These are phyloP conservation scores for Meira miltonrushii DNA, from an alignment of 1,284 basidiomycete genomes.

Conservation along the genomic window DNA sequence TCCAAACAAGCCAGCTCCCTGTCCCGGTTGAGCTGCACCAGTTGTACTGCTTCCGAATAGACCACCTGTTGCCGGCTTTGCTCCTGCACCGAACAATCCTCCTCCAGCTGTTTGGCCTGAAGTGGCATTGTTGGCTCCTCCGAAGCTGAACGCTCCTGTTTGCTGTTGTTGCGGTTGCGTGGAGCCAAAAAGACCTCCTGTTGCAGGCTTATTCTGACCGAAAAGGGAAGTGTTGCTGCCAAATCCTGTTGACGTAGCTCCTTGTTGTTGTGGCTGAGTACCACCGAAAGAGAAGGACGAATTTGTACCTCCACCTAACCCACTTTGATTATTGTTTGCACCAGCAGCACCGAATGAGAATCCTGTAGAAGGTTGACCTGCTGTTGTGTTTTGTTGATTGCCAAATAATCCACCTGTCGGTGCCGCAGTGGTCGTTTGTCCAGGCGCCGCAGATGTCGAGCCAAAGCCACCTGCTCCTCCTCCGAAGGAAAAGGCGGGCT, in stretches of 20 bases:
- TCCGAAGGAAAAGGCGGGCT: conserved; percentile 46
- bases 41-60: conserved; percentile 33
- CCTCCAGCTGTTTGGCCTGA: conserved; percentile 32
- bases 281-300: conserved; percentile 17
- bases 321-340: conserved; percentile 11
- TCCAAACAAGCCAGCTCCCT: conserved; percentile 9
- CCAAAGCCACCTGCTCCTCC: conserved; percentile 25
- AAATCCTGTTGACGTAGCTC: conserved; percentile 27
- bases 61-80: conserved; percentile 6
- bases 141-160: conserved; percentile 35
- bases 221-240: conserved; percentile 30
- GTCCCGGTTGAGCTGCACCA: conserved; percentile 21
- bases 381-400: conserved; percentile 24
- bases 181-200: conserved; percentile 52
- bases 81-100: conserved; percentile 27
- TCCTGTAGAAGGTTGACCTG: conserved; percentile 29
- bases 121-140: conserved; percentile 7
- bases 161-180: conserved; percentile 18
- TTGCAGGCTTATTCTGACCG: conserved; percentile 45
- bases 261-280: conserved; percentile 25
- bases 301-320: conserved; percentile 18
- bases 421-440: conserved; percentile 26
- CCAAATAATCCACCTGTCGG: conserved; percentile 55
- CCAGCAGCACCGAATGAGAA: conserved; percentile 16
- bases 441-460: conserved; percentile 17